phyloP scores from a whole-genome alignment of 2,329 filamentous ascomycete genomes.

The Lachnellula arida region DNA sequence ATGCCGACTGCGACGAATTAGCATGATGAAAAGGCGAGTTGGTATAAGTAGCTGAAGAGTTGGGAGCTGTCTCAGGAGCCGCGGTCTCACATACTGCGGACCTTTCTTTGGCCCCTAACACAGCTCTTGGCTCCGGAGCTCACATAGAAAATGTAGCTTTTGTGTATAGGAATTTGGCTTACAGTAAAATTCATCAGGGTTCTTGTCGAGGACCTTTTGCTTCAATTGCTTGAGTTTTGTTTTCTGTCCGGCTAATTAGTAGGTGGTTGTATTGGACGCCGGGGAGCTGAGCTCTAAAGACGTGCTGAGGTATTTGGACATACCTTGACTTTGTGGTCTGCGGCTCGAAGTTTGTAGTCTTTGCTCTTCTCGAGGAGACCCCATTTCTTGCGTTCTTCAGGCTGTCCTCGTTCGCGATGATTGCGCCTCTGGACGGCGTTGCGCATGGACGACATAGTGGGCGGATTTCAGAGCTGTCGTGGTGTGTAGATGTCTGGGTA shows the following conservation, averaged over 20 bases:
- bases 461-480: background rate
- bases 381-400: conserved; percentile 75
- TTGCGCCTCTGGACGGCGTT: conserved; percentile 73
- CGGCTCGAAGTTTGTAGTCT: conserved; percentile 62
- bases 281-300: no score
- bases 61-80: no score
- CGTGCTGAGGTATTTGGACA: no score
- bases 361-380: conserved; percentile 97
- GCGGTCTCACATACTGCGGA: no score
- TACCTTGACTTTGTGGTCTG: conserved; percentile 59
- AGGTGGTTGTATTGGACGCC: no score
- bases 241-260: conserved; percentile 34
- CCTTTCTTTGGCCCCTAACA: no score
- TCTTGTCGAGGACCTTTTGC: conserved; percentile 59
- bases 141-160: no score
- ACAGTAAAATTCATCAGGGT: conserved; percentile 69
- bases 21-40: no score
- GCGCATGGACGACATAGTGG: conserved; percentile 53
- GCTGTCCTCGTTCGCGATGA: conserved; percentile 87
- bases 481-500: background rate
- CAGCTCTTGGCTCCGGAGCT: no score
- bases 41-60: no score
- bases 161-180: no score
- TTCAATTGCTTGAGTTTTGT: conserved; percentile 53
- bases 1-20: conserved; percentile 44